Conservation (phyloP, 257 asterid genomes). For the Ligustrum vulgare region DNA sequence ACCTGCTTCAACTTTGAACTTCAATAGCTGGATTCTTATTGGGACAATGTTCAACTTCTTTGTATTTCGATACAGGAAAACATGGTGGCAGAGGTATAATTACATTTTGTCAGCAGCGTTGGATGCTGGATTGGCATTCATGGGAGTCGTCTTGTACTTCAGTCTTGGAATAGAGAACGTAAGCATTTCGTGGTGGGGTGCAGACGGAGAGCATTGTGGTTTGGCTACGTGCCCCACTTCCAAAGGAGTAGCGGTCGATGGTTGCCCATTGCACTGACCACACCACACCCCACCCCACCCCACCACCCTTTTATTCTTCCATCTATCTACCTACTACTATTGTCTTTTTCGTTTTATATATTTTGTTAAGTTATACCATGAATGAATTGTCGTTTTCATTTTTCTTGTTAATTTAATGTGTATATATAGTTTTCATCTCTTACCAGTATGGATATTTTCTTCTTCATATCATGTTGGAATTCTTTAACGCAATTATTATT, state of each 20-base stretch:
- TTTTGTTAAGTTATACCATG: too few relatives aligned
- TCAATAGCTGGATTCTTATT: constrained; percentile 59
- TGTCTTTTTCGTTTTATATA: neutral
- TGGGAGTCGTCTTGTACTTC: constrained; percentile 60
- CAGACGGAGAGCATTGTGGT: constrained; percentile 48
- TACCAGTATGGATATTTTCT: too few relatives aligned
- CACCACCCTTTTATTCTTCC: neutral
- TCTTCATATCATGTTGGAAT: too few relatives aligned
- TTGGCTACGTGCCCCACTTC: constrained; percentile 66
- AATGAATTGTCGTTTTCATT: too few relatives aligned
- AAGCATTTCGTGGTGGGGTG: constrained; percentile 59
- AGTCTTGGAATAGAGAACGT: constrained; percentile 24
- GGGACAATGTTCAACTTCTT: constrained; percentile 56
- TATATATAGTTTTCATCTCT: too few relatives aligned
- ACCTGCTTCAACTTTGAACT: constrained; percentile 65
- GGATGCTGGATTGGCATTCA: constrained; percentile 81
- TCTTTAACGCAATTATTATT: too few relatives aligned
- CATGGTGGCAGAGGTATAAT: constrained; percentile 79
- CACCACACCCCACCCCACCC: too few relatives aligned
- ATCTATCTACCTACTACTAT: neutral
- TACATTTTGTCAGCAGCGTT: constrained; percentile 69
- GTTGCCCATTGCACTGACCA: constrained; percentile 50
- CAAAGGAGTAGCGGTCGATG: constrained; percentile 49
- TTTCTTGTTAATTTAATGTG: too few relatives aligned
- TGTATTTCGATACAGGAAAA: constrained; percentile 52